Evolutionary conservation across 345 rosid genomes (phyloP), one percentile per base, ranked within the genome.

Genomic region (Populus deltoides): DNA sequence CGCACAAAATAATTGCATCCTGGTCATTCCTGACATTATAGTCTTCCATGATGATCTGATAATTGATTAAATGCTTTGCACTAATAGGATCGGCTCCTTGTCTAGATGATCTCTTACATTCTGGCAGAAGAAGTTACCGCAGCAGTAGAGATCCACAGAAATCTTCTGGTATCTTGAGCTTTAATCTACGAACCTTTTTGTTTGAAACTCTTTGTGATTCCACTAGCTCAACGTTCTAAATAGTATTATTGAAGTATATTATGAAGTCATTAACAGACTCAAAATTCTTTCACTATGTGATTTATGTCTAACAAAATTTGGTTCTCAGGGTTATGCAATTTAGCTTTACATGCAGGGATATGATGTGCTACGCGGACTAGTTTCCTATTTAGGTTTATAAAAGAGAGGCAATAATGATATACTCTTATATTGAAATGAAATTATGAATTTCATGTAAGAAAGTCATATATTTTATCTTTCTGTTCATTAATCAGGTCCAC

Each of bases 41-140:
- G 36, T 6, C 70, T 39, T 67, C 11, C 15, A 25, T 73, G 65
- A 67, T 73, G 39, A 66, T 70, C 39, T 68, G 27, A 71, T 68
- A 6, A 2, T 18, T 53, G 9, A 53, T 53, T 49, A 38, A 45
- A 61, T 31, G 67, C 73, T 43, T 75, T 69, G 27, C 62, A 74
- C 33, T 66, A 71, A 20, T 74, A 87, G 91, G 88, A 78, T 63
- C 91, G 8, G 85, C 83, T 59, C 81, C 88, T 77, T 82, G 92
- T 82, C 87, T 92, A 31, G 85, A 80, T 61, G 95, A 94, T 81
- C 91, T 90, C 76, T 77, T 92, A 70, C 78, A 74, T 75, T 75
- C 81, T 31, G 95, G 86, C 77, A 77, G 80, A 74, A 81, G 89
- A 6, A 65, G 66, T 72, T 83, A 86, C 84, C 38, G 65, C 68